phyloP scores from a whole-genome alignment of 2,329 filamentous ascomycete genomes.

The Ophiocordyceps camponoti-floridani region DNA sequence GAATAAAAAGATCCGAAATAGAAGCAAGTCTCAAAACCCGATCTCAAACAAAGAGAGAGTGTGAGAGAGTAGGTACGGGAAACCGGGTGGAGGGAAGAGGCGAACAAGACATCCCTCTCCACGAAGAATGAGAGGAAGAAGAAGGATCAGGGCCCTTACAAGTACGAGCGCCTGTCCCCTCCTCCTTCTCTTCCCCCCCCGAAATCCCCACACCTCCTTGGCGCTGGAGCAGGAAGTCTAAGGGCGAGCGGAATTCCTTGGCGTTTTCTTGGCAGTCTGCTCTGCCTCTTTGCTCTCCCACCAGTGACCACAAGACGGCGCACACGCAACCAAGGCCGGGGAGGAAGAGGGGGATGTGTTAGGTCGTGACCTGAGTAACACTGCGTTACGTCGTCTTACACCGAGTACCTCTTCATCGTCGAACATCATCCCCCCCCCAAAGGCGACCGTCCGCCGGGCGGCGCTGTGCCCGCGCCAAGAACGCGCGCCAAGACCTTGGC shows the following conservation, averaged over 20 bases:
- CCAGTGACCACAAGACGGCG: too few relatives aligned
- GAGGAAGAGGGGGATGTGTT: background rate
- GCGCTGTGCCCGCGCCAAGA: too few relatives aligned
- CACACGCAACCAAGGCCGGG: background rate
- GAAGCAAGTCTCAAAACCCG: too few relatives aligned
- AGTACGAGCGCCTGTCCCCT: background rate
- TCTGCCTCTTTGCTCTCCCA: too few relatives aligned
- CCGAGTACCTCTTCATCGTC: too few relatives aligned
- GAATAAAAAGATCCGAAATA: too few relatives aligned
- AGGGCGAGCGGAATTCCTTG: background rate
- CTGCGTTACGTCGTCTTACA: too few relatives aligned
- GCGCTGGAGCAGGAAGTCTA: background rate
- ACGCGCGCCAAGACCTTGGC: slow-evolving; percentile 13
- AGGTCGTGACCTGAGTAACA: slow-evolving; percentile 5
- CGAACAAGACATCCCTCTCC: background rate
- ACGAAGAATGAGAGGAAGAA: background rate
- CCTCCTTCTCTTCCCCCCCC: background rate
- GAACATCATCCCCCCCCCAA: too few relatives aligned
- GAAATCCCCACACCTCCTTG: too few relatives aligned
- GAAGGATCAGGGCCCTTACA: background rate
- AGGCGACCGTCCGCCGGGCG: too few relatives aligned
- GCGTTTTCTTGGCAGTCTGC: background rate
- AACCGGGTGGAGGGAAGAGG: background rate
- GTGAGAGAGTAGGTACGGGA: background rate
- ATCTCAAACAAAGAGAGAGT: background rate